Evolutionary conservation across 2,329 filamentous ascomycete species (phyloP).

Genomic region (Paraconiothyrium brasiliense): DNA sequence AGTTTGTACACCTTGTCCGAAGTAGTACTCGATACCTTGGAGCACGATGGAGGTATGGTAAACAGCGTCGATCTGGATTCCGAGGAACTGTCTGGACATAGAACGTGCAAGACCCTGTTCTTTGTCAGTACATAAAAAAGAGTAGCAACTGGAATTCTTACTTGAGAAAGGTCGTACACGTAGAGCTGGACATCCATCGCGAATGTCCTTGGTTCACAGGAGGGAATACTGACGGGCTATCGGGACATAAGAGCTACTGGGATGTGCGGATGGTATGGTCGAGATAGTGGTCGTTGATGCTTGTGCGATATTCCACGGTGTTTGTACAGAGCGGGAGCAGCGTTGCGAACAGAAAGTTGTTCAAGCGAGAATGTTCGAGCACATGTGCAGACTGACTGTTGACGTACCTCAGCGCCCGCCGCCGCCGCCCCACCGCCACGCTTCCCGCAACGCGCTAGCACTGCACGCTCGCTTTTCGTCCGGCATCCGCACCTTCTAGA

Average conservation of each 20-base stretch:
- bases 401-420: conserved; percentile 10
- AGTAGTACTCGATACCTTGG: conserved; percentile 86
- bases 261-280: not conserved
- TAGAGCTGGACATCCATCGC: conserved; percentile 61
- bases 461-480: conserved; percentile 15
- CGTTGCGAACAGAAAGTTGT: not conserved
- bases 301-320: not conserved
- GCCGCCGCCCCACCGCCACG: conserved; percentile 5
- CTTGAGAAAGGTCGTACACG: conserved; percentile 62
- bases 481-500: conserved; percentile 4
- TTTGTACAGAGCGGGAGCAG: not conserved
- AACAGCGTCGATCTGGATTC: conserved; percentile 83
- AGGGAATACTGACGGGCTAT: not conserved
- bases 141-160: conserved; percentile 22
- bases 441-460: conserved; percentile 18
- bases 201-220: conserved; percentile 4
- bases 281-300: not conserved
- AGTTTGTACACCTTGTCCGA: conserved; percentile 85
- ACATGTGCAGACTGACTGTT: conserved; percentile 15
- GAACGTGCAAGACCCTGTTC: conserved; percentile 62
- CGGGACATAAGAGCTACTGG: conserved; percentile 1
- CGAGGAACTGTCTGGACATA: conserved; percentile 68
- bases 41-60: conserved; percentile 95
- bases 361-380: not conserved
- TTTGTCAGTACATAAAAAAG: conserved; percentile 17